Evolutionary conservation across 2,329 filamentous ascomycete genomes (phyloP), one percentile per base, ranked within the genome.

Genomic region (Saccharata proteae): DNA sequence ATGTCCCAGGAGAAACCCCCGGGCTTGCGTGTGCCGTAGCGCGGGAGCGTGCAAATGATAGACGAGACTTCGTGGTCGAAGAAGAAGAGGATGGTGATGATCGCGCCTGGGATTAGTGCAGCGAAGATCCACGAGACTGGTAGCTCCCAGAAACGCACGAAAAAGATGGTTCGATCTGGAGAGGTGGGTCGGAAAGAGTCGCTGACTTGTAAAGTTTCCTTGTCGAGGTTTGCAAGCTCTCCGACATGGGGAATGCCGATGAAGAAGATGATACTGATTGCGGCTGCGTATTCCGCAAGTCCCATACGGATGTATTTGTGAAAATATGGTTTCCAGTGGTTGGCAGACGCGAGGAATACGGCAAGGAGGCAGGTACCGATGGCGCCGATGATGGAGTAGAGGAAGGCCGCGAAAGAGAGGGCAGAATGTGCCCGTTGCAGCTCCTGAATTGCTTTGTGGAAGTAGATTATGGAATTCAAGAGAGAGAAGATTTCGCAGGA

Each of bases 51-150:
- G 44, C 73, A 77, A 38, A 77, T 78, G 34, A 79, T 78, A 31
- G 69, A 76, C 46, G 71, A 77, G 32, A 78, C 74, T 47, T 79
- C 75, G 42, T 78, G 74, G 38, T 79, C 74, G 46, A 78, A 78
- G 54, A 74, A 78, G 57, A 78, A 79, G n/a, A 78, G 62, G 0
- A 73, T 60, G 0, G 73, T 77, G 35, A 78, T 72, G 39, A 79
- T 77, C 20, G 67, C 51, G 0, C 71, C 74, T 0, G 74, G 73
- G 3, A 78, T 62, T 24, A 77, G 65, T 17, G 74, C 68, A 4
- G 68, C 61, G 42, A 77, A 72, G 3, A 76, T 61, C 71, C 73
- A 78, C 6, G 48, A 50, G 1, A 72, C 45, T 2, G 70, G 66
- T 1, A 78, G 47, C 34, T 70, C 60, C 74, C 74, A 78, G 49